These are phyloP conservation scores for Pseudogymnoascus sp. DNA, from an alignment of 2,329 filamentous ascomycete genomes.

Conservation along the genomic window DNA sequence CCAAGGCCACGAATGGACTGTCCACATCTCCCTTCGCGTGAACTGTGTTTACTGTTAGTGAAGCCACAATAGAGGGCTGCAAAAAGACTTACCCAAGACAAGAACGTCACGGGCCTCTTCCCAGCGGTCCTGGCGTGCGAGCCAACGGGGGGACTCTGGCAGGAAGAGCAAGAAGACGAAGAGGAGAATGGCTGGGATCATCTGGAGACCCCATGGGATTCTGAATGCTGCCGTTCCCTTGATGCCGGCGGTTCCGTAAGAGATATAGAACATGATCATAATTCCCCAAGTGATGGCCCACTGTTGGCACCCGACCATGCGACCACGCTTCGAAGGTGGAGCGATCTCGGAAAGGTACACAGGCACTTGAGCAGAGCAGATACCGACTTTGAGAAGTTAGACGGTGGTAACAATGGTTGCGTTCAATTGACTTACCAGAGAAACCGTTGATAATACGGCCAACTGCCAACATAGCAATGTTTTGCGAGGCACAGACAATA, in stretches of 20 bases:
- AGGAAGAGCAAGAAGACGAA: slow-evolving; percentile 53
- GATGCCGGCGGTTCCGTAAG: slow-evolving; percentile 57
- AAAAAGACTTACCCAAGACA: slow-evolving; percentile 22
- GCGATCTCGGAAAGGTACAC: slow-evolving; percentile 64
- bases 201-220: slow-evolving; percentile 58
- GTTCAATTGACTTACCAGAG: slow-evolving; percentile 25
- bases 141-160: slow-evolving; percentile 56
- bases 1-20: slow-evolving; percentile 57
- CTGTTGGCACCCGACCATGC: slow-evolving; percentile 65
- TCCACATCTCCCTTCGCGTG: slow-evolving; percentile 59
- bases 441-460: slow-evolving; percentile 57
- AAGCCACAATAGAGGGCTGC: no score
- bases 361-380: slow-evolving; percentile 60
- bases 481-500: slow-evolving; percentile 51
- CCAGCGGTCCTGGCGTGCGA: slow-evolving; percentile 55
- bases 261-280: slow-evolving; percentile 64
- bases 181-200: slow-evolving; percentile 52
- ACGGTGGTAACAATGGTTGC: not conserved
- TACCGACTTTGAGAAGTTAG: slow-evolving; percentile 41
- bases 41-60: slow-evolving; percentile 28
- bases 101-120: slow-evolving; percentile 40
- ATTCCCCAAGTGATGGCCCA: slow-evolving; percentile 67
- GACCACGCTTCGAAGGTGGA: slow-evolving; percentile 49
- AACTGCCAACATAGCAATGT: slow-evolving; percentile 47
- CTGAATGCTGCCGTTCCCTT: slow-evolving; percentile 51